phyloP scores from a whole-genome alignment of 2,329 filamentous ascomycete species.

The Ophiognomonia clavigignenti-juglandacearum region DNA sequence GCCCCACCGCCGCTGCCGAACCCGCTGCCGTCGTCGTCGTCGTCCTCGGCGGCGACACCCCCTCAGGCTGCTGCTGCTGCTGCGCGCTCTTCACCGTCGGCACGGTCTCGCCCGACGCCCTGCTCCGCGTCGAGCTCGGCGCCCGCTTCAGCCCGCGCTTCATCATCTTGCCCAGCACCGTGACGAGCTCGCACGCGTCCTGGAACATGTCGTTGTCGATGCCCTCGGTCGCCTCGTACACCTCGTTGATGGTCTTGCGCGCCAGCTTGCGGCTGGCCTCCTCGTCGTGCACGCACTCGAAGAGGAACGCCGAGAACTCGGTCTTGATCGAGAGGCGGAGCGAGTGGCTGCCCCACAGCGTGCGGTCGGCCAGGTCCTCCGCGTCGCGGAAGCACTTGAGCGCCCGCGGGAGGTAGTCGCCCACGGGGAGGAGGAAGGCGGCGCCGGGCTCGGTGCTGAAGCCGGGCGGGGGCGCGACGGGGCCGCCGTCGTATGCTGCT shows the following conservation, averaged over 20 bases:
- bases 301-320: conserved; percentile 88
- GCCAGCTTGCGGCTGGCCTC: conserved; percentile 73
- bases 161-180: conserved; percentile 83
- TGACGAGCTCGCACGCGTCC: conserved; percentile 84
- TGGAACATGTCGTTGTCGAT: conserved; percentile 96
- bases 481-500: conserved; percentile 52
- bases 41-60: neutral
- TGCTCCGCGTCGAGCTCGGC: conserved; percentile 28
- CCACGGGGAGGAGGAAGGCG: conserved; percentile 73
- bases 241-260: conserved; percentile 78
- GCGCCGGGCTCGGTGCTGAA: conserved; percentile 49
- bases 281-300: conserved; percentile 83
- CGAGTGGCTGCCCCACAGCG: conserved; percentile 85
- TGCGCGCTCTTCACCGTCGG: conserved; percentile 14
- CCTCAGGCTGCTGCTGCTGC: neutral
- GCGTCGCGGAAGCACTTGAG: conserved; percentile 77
- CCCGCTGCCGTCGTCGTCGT: neutral
- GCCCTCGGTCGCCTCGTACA: conserved; percentile 84
- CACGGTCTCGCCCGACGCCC: conserved; percentile 25
- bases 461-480: conserved; percentile 52
- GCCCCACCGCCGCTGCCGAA: neutral
- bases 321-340: conserved; percentile 84
- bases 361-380: conserved; percentile 63
- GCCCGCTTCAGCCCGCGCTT: conserved; percentile 54
- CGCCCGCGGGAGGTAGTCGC: conserved; percentile 80